Evolutionary conservation across 2,329 filamentous ascomycete genomes (phyloP).

Genomic region (Apiospora phragmitis): DNA sequence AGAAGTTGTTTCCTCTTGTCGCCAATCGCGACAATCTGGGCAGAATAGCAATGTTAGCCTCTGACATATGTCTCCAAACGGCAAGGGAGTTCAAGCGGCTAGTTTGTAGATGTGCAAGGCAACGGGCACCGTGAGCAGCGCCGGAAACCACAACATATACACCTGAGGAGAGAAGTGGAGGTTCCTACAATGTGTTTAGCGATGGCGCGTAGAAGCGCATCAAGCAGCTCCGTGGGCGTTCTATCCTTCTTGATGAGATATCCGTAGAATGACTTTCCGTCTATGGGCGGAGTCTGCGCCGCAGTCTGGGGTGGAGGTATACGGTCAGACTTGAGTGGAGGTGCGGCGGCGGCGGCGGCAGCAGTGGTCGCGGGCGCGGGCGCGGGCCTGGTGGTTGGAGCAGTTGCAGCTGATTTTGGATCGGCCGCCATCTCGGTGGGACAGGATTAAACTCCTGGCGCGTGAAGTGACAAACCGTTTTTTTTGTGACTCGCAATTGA

Average conservation of each 20-base stretch:
- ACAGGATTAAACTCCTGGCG: not conserved
- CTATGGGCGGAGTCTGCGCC: slow-evolving; percentile 19
- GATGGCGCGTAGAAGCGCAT: slow-evolving; percentile 68
- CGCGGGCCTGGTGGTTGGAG: not conserved
- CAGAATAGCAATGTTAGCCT: slow-evolving; percentile 21
- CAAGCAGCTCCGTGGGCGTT: slow-evolving; percentile 64
- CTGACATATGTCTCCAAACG: not conserved
- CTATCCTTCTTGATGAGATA: slow-evolving; percentile 71
- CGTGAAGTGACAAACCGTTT: not conserved
- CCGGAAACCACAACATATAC: not conserved
- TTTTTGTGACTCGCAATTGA: not conserved
- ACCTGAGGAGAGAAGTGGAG: slow-evolving; percentile 8
- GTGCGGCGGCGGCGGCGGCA: not conserved
- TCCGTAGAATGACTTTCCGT: slow-evolving; percentile 54
- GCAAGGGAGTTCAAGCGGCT: not conserved
- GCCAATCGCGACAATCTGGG: slow-evolving; percentile 57
- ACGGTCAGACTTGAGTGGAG: slow-evolving; percentile 14
- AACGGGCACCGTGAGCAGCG: not conserved
- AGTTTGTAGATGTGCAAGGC: not conserved
- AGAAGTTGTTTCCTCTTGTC: slow-evolving; percentile 54
- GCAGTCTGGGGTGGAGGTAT: slow-evolving; percentile 16
- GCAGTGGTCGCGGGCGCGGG: not conserved
- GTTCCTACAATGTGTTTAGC: slow-evolving; percentile 68
- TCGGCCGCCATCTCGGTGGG: slow-evolving; percentile 12
- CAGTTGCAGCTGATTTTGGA: not conserved